A percentile compares a stretch with the other conserved stretches of the same genome.
These are phyloP conservation scores for Fusarium coffeatum DNA, from an alignment of 2,329 filamentous ascomycete genomes.

Conservation along the genomic window DNA sequence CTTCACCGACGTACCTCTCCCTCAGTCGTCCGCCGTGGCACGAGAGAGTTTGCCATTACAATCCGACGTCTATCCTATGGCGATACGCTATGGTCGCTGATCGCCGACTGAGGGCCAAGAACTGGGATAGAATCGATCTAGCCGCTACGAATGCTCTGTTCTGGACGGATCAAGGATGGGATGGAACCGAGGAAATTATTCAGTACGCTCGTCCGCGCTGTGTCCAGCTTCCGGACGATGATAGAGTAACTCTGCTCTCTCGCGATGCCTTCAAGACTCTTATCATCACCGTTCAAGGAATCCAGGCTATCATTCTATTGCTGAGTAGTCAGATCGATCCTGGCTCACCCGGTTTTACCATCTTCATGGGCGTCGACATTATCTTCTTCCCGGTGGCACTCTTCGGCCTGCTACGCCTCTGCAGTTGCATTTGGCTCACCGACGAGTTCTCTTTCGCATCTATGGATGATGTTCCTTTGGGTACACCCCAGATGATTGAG, in stretches of 20 bases:
- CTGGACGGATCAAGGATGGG: slow-evolving; percentile 27
- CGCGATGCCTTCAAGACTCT: slow-evolving; percentile 5
- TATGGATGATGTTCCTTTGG: background rate
- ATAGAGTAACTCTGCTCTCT: background rate
- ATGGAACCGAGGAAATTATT: slow-evolving; percentile 24
- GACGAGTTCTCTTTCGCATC: slow-evolving; percentile 20
- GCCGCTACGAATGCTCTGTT: slow-evolving; percentile 22
- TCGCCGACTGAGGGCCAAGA: slow-evolving; percentile 4
- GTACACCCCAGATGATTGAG: background rate
- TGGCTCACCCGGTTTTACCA: background rate
- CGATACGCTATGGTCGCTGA: slow-evolving; percentile 17
- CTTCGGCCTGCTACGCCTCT: slow-evolving; percentile 11
- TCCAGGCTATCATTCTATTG: slow-evolving; percentile 1
- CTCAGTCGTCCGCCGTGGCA: slow-evolving; percentile 20
- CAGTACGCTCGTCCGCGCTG: background rate
- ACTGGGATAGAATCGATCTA: slow-evolving; percentile 11
- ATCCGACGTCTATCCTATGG: slow-evolving; percentile 31
- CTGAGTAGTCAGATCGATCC: background rate
- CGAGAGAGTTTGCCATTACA: slow-evolving; percentile 25
- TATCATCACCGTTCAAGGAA: slow-evolving; percentile 10
- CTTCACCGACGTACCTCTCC: slow-evolving; percentile 5
- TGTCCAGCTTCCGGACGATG: slow-evolving; percentile 4
- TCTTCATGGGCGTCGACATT: slow-evolving; percentile 14
- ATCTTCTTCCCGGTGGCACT: slow-evolving; percentile 21
- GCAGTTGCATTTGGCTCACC: slow-evolving; percentile 1